Base-by-base conservation (phyloP, 1,139 yeast genomes). In the Lizanozyma gosingica region DNA sequence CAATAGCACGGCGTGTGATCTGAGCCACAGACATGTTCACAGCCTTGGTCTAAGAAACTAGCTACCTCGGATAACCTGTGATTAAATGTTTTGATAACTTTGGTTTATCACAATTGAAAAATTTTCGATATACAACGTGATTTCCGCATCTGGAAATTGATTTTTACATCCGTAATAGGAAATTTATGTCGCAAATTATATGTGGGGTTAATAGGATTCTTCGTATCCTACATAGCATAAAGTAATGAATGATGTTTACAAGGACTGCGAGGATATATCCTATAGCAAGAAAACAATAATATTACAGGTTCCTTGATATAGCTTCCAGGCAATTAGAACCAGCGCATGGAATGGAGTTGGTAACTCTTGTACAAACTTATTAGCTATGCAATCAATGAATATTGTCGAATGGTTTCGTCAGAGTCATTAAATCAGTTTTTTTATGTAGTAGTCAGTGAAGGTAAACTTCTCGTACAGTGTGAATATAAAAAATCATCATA, bases 391-490 rank as follows among this genome's bases (percentile, higher is more conserved):
- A n/a, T n/a, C n/a, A n/a, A n/a, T n/a, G n/a, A n/a, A n/a, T n/a
- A n/a, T n/a, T n/a, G n/a, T n/a, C n/a, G n/a, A 17, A 18, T 36
- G 14, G 34, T 34, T 42, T 43, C 47, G 50, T 80, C 86, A 80
- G 86, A 79, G 71, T 80, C 86, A 80, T 80, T 80, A 80, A 79
- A 80, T 79, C 85, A 80, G 86, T 79, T 60, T 76, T 76, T 61
- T 67, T 57, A 54, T 46, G 55, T 54, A 59, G 71, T 71, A 71
- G 71, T 72, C 79, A 73, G 53, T 46, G 76, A 65, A 62, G 49
- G 45, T 51, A 53, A 53, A 50, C 75, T 59, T 58, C 78, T 75
- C 73, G 73, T 74, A 75, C 80, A 75, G 80, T 75, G 80, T 75
- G 80, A 75, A 75, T 75, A 73, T 66, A 54, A 61, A 54, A 59